Evolutionary conservation across 169 alveolate species (phyloP).

Genomic region (Cryptosporidium ubiquitum): DNA sequence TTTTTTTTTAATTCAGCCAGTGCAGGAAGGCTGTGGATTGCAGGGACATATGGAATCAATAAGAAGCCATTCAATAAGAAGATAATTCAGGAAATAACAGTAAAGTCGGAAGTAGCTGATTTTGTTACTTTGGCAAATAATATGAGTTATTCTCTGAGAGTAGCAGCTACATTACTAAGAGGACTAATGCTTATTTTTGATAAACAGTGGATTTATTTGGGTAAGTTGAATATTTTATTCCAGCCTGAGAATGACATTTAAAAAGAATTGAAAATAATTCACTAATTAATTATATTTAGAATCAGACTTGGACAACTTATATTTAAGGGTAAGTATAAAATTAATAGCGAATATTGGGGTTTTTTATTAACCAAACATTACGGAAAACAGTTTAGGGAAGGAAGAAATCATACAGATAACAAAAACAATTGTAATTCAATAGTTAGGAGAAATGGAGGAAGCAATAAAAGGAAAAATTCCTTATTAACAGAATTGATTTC

Average conservation of each 20-base stretch:
- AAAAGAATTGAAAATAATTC: background rate
- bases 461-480: background rate
- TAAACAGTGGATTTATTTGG: slow-evolving; percentile 55
- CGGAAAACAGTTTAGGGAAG: slow-evolving; percentile 46
- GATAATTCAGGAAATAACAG: slow-evolving; percentile 36
- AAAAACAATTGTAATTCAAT: background rate
- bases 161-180: slow-evolving; percentile 42
- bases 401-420: background rate
- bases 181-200: slow-evolving; percentile 42
- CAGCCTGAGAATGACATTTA: background rate
- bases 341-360: background rate
- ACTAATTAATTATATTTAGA: background rate
- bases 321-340: slow-evolving; percentile 27
- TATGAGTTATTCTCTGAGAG: slow-evolving; percentile 49
- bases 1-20: slow-evolving; percentile 11
- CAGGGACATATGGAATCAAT: slow-evolving; percentile 58
- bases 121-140: slow-evolving; percentile 25
- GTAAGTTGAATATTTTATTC: background rate
- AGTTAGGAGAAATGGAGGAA: slow-evolving; percentile 9
- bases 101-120: slow-evolving; percentile 15
- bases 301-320: slow-evolving; percentile 17
- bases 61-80: slow-evolving; percentile 44
- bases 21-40: slow-evolving; percentile 60
- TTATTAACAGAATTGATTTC: slow-evolving; percentile 12
- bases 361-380: background rate